A percentile compares a stretch with the other conserved stretches of the same genome.
Evolutionary conservation across 805 yeast genomes (phyloP).

Genomic region (Cyberlindnera petersonii): DNA sequence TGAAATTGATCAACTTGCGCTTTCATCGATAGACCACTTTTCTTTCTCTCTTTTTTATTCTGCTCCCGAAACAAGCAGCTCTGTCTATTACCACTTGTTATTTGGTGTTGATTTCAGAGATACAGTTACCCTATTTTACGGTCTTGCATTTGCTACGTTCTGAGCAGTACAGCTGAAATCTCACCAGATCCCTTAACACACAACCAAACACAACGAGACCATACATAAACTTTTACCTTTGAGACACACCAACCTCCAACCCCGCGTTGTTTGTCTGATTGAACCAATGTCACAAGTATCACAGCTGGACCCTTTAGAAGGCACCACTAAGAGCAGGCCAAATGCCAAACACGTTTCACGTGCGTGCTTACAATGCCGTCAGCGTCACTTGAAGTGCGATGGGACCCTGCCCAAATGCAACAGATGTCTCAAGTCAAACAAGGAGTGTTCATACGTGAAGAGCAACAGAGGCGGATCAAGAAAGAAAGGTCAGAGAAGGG

Average conservation of each 20-base stretch:
- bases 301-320: background rate
- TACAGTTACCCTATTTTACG: no score
- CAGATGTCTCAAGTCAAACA: constrained; percentile 34
- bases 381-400: constrained; percentile 48
- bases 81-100: no score
- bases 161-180: no score
- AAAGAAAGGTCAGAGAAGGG: constrained; percentile 41
- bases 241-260: no score
- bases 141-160: no score
- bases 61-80: no score
- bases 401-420: constrained; percentile 44
- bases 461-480: constrained; percentile 53
- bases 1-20: constrained; percentile 1
- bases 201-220: no score
- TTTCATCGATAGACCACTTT: background rate
- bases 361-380: constrained; percentile 51
- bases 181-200: no score
- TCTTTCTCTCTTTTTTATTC: no score
- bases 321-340: constrained; percentile 7
- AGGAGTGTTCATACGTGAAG: constrained; percentile 45
- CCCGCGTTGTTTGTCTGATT: no score
- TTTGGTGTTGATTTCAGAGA: no score
- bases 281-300: background rate
- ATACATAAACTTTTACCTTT: no score
- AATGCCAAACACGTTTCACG: constrained; percentile 39